Evolutionary conservation across 2,329 filamentous ascomycete species (phyloP).

Genomic region (Aspergillus bombycis): DNA sequence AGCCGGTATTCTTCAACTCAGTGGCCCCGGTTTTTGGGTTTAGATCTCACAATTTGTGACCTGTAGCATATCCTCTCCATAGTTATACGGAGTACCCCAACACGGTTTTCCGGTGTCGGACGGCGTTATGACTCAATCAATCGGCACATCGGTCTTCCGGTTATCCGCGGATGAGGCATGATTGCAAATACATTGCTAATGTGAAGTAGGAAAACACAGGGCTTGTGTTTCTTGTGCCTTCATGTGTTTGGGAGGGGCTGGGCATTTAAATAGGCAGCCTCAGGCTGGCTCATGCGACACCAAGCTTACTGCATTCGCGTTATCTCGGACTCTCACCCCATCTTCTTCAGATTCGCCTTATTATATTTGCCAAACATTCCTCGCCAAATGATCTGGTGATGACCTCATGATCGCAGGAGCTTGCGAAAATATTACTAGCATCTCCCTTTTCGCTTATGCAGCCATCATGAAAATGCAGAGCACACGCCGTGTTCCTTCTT

Average conservation of each 20-base stretch:
- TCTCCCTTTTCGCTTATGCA: background rate
- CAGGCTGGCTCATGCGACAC: background rate
- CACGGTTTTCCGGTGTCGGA: constrained; percentile 6
- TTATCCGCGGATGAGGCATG: background rate
- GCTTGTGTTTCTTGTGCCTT: background rate
- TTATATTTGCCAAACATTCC: background rate
- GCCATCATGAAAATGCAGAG: background rate
- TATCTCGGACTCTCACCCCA: background rate
- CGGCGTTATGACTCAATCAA: constrained; percentile 1
- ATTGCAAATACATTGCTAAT: background rate
- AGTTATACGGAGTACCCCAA: background rate
- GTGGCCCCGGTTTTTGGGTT: background rate
- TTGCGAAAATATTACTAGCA: background rate
- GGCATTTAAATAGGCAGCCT: background rate
- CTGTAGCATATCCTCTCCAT: background rate
- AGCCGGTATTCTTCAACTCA: background rate
- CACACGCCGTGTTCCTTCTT: background rate
- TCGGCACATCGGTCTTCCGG: background rate
- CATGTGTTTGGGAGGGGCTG: background rate
- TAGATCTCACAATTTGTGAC: background rate
- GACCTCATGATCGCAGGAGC: background rate
- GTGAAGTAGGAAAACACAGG: background rate
- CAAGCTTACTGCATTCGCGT: background rate
- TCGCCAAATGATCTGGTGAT: background rate
- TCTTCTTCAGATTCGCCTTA: background rate